Evolutionary conservation across 352 stramenopile species (phyloP), one percentile per base, ranked within the genome.

Genomic region (Globisporangium canariense): DNA sequence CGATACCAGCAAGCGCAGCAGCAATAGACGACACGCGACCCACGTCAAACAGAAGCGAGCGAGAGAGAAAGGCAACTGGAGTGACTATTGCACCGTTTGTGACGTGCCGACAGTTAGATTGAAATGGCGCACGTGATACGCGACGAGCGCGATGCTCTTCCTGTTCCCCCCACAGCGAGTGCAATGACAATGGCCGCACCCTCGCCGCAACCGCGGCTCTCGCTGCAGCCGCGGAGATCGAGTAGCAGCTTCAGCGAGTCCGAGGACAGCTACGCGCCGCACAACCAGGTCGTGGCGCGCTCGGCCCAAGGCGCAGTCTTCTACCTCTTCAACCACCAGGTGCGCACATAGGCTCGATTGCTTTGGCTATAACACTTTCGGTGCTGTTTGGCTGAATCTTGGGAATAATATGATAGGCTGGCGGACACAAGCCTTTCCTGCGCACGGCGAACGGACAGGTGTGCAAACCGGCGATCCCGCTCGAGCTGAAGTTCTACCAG

Each of bases 301-400:
- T 83, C 82, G 8, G 52, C 72, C 49, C 76, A 88, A n/a, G 84
- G 84, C 45, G 88, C 80, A 14, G 79, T 72, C 25, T 88, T 91
- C 62, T 90, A 90, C 52, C 76, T 93, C 4, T 93, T 89, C 74
- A 89, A 77, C 64, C 84, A 91, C 65, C 84, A 93, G 71, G 78
- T 86, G 14, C n/a, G 30, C 11, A 14, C 36, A 14, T 41, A 13
- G 32, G 32, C 32, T 10, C 28, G 49, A 54, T 38, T 9, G 11
- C 32, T 20, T 55, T 40, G 11, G 0, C 49, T n/a, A 52, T 13
- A n/a, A 9, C 6, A 14, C 13, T 22, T 16, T 4, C 6, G 11
- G 4, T 22, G 13, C 7, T 51, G 11, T 7, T 51, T 16, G 13
- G 20, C 22, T 36, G 6, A 49, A 49, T 50, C 11, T 45, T n/a